A percentile compares a stretch with the other conserved stretches of the same genome.
phyloP scores from a whole-genome alignment of 345 rosid genomes.

The Mallotus nudiflorus region DNA sequence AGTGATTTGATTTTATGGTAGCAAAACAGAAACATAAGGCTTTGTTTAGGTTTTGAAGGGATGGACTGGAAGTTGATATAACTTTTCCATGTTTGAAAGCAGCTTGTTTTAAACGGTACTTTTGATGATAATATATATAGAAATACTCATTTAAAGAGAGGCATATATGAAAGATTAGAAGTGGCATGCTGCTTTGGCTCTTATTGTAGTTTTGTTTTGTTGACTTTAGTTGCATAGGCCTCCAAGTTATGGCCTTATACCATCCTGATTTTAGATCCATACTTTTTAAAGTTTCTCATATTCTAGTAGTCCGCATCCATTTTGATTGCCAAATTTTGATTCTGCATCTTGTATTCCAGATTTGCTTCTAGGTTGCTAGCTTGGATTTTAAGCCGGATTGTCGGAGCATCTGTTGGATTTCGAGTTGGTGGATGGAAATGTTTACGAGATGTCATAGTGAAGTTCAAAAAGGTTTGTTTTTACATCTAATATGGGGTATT shows the following conservation, averaged over 20 bases:
- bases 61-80: neutral
- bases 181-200: neutral
- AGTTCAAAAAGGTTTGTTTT: constrained; percentile 72
- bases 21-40: neutral
- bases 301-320: neutral
- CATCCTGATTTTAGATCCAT: neutral
- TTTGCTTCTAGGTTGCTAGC: constrained; percentile 76
- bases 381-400: constrained; percentile 68
- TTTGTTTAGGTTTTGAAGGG: neutral
- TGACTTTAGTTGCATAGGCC: neutral
- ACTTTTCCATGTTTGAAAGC: too few relatives aligned
- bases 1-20: too few relatives aligned
- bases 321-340: constrained; percentile 12
- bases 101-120: too few relatives aligned
- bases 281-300: neutral
- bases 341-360: constrained; percentile 35
- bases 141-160: too few relatives aligned
- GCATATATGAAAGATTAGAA: neutral
- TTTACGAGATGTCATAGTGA: constrained; percentile 73
- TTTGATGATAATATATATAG: too few relatives aligned
- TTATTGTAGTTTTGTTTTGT: neutral
- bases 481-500: constrained; percentile 2
- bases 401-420: constrained; percentile 77
- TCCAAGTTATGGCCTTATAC: neutral
- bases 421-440: constrained; percentile 96